A percentile compares a stretch with the other conserved stretches of the same genome.
phyloP scores from a whole-genome alignment of 345 rosid species.

The Aethionema arabicum region DNA sequence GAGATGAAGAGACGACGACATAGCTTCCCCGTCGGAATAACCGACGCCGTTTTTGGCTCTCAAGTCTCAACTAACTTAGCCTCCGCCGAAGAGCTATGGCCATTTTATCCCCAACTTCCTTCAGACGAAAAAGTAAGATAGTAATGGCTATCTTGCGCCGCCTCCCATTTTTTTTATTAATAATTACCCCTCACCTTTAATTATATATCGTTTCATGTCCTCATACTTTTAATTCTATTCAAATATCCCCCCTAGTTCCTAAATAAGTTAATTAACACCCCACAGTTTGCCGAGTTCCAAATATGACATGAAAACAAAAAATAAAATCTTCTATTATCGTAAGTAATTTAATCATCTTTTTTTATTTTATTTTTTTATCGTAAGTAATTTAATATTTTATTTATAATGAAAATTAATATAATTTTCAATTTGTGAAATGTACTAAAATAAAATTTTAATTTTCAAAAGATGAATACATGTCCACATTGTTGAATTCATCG shows the following conservation, averaged over 20 bases:
- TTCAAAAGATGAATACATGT: too few relatives aligned
- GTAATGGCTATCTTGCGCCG: constrained; percentile 17
- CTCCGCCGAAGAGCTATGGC: constrained; percentile 1
- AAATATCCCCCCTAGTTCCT: constrained; percentile 9
- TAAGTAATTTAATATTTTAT: too few relatives aligned
- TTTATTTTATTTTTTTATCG: too few relatives aligned
- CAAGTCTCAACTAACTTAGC: not conserved
- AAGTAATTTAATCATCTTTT: too few relatives aligned
- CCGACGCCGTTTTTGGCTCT: constrained; percentile 31
- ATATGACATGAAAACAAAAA: too few relatives aligned
- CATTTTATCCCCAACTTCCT: not conserved
- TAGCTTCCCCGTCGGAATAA: constrained; percentile 34
- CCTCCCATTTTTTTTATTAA: not conserved
- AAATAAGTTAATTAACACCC: not conserved
- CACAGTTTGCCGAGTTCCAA: not conserved
- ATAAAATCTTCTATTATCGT: too few relatives aligned
- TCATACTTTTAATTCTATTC: not conserved
- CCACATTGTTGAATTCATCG: too few relatives aligned
- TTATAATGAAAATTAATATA: too few relatives aligned
- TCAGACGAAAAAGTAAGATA: not conserved
- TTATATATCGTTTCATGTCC: constrained; percentile 7
- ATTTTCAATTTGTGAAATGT: too few relatives aligned
- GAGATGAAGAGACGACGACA: constrained; percentile 58
- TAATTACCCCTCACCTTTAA: not conserved
- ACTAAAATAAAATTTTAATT: too few relatives aligned